These are phyloP conservation scores for Microsporum canis DNA, from an alignment of 2,329 filamentous ascomycete genomes.

Conservation along the genomic window DNA sequence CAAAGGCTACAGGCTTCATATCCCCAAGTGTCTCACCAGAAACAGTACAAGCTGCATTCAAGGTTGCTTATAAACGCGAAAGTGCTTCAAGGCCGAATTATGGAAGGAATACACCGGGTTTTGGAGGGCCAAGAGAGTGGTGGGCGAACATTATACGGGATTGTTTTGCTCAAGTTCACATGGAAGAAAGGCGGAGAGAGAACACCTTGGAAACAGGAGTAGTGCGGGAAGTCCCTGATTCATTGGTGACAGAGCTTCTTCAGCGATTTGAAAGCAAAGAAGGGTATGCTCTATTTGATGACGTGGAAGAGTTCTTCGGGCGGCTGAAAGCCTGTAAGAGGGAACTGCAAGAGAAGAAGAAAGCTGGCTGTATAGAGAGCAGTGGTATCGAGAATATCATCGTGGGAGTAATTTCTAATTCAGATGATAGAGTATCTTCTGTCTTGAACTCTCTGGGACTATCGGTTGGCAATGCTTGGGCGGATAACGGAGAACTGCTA, in stretches of 20 bases:
- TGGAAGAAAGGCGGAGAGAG: constrained; percentile 10
- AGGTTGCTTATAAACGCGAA: constrained; percentile 28
- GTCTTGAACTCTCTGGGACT: constrained; percentile 33
- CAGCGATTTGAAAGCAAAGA: constrained; percentile 30
- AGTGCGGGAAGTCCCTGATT: constrained; percentile 21
- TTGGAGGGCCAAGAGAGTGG: constrained; percentile 32
- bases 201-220: constrained; percentile 4
- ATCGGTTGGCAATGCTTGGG: constrained; percentile 25
- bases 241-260: constrained; percentile 26
- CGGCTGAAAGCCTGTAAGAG: constrained; percentile 20
- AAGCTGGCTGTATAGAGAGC: neutral
- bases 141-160: constrained; percentile 34
- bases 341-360: constrained; percentile 9
- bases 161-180: constrained; percentile 25
- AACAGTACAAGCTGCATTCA: constrained; percentile 19
- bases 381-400: constrained; percentile 24
- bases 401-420: constrained; percentile 37
- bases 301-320: constrained; percentile 29
- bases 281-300: constrained; percentile 33
- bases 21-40: constrained; percentile 18
- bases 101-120: constrained; percentile 29
- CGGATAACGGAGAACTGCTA: constrained; percentile 19
- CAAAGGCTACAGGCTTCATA: constrained; percentile 27
- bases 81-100: constrained; percentile 31
- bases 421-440: constrained; percentile 33